Evolutionary conservation across 306 rosid species (phyloP).

Genomic region (Vigna trinervia): DNA sequence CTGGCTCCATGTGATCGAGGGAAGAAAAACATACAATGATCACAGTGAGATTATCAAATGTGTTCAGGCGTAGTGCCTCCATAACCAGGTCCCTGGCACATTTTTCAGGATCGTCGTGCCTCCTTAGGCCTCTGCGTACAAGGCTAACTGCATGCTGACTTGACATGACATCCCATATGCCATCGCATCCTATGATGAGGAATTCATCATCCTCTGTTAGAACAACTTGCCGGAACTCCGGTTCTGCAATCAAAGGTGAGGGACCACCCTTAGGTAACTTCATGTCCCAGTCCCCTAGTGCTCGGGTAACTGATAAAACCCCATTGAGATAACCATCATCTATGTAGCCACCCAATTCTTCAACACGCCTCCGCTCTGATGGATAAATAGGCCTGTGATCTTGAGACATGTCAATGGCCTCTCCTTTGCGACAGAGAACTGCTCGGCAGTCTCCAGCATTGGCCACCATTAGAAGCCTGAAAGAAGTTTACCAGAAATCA

Average conservation of each 20-base stretch:
- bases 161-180: slow-evolving; percentile 93
- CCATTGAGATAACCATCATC: slow-evolving; percentile 95
- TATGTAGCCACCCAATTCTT: slow-evolving; percentile 78
- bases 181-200: slow-evolving; percentile 97
- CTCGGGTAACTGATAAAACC: slow-evolving; percentile 82
- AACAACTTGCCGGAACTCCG: slow-evolving; percentile 74
- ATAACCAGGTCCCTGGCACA: slow-evolving; percentile 87
- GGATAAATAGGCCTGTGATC: slow-evolving; percentile 86
- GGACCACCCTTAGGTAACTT: slow-evolving; percentile 78
- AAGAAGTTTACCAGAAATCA: slow-evolving; percentile 41
- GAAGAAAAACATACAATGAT: slow-evolving; percentile 76
- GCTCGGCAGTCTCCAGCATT: slow-evolving; percentile 98
- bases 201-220: slow-evolving; percentile 92
- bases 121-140: slow-evolving; percentile 75
- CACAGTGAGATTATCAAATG: slow-evolving; percentile 88
- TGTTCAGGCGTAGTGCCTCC: slow-evolving; percentile 81
- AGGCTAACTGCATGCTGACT: slow-evolving; percentile 89
- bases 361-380: slow-evolving; percentile 75
- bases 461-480: slow-evolving; percentile 91
- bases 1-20: slow-evolving; percentile 53
- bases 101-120: slow-evolving; percentile 79
- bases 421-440: slow-evolving; percentile 88
- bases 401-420: slow-evolving; percentile 94
- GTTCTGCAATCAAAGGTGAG: slow-evolving; percentile 91
- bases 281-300: slow-evolving; percentile 98